Percentiles rank a stretch among this genome's conserved stretches.
Conservation (phyloP, 1,284 basidiomycete genomes). For the Rhodotorula sp. region DNA sequence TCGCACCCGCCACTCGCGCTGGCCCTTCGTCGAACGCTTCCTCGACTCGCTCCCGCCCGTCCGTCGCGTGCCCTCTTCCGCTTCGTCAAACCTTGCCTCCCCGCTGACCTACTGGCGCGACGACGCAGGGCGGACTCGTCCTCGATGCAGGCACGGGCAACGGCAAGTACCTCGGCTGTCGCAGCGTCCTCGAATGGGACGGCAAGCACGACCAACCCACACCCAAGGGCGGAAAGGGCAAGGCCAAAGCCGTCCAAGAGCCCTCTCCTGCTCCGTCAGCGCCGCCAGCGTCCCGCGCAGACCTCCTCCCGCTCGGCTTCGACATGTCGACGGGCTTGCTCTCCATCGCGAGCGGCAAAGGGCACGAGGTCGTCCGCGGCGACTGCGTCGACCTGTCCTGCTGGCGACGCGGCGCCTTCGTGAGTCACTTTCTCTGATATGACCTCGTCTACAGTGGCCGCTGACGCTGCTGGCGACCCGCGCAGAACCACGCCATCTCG, state of each 20-base stretch:
- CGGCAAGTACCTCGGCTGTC: conserved; percentile 78
- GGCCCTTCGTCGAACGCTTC: conserved; percentile 88
- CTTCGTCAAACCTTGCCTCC: not conserved
- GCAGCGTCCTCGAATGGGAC: conserved; percentile 40
- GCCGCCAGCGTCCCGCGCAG: conserved; percentile 45
- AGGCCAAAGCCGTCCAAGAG: not conserved
- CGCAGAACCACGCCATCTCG: conserved; percentile 87
- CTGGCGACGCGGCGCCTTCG: conserved; percentile 69
- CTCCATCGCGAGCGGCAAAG: conserved; percentile 68
- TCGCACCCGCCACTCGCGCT: conserved; percentile 63
- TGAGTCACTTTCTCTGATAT: conserved; percentile 53
- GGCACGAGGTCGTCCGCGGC: conserved; percentile 71
- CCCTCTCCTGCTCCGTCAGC: not conserved
- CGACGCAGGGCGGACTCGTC: conserved; percentile 67
- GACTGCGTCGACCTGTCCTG: conserved; percentile 70
- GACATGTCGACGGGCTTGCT: conserved; percentile 67
- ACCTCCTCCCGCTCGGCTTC: conserved; percentile 72
- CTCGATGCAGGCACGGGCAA: conserved; percentile 96
- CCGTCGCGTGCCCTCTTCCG: not conserved
- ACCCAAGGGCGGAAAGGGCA: conserved; percentile 26
- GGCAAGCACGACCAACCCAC: conserved; percentile 5
- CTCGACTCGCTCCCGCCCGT: conserved; percentile 66
- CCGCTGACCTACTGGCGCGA: not conserved
- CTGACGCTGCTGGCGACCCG: not conserved
- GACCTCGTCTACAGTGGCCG: not conserved